phyloP scores from a whole-genome alignment of 1,139 yeast species.

The Hanseniaspora sp. region DNA sequence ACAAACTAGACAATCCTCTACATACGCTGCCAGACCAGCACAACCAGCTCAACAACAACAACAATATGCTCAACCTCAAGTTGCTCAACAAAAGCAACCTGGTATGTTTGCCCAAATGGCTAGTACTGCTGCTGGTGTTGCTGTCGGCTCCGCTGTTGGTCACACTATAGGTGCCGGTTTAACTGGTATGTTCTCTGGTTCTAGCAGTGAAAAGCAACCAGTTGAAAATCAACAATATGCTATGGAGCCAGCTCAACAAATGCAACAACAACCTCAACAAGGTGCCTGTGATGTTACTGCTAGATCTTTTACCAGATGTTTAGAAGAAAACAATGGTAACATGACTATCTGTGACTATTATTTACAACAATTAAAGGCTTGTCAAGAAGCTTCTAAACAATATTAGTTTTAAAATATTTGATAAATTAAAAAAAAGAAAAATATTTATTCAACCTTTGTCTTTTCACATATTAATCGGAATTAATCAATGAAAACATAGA shows the following conservation, averaged over 20 bases:
- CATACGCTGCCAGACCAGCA: constrained; percentile 33
- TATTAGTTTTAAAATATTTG: constrained; percentile 35
- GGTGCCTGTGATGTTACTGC: constrained; percentile 83
- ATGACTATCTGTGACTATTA: constrained; percentile 95
- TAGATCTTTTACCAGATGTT: constrained; percentile 86
- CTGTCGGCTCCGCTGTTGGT: constrained; percentile 94
- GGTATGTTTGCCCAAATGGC: constrained; percentile 97
- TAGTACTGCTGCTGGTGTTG: constrained; percentile 98
- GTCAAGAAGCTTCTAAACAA: constrained; percentile 85
- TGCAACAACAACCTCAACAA: constrained; percentile 22
- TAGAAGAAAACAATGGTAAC: constrained; percentile 86
- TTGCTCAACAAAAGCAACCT: constrained; percentile 53
- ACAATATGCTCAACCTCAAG: constrained; percentile 33
- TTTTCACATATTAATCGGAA: not conserved
- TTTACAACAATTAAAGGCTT: constrained; percentile 91
- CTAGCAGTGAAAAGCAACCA: constrained; percentile 42
- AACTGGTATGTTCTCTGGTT: constrained; percentile 77
- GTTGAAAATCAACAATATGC: constrained; percentile 35
- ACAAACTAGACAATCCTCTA: constrained; percentile 25
- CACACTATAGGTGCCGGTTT: constrained; percentile 95
- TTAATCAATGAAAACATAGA: not conserved
- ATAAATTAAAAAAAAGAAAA: too few relatives aligned
- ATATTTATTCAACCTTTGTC: not conserved
- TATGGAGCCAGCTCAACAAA: constrained; percentile 33
- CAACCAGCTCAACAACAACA: constrained; percentile 31